These are phyloP conservation scores for Bipolaris zeicola DNA, from an alignment of 2,329 filamentous ascomycete species.

Conservation along the genomic window DNA sequence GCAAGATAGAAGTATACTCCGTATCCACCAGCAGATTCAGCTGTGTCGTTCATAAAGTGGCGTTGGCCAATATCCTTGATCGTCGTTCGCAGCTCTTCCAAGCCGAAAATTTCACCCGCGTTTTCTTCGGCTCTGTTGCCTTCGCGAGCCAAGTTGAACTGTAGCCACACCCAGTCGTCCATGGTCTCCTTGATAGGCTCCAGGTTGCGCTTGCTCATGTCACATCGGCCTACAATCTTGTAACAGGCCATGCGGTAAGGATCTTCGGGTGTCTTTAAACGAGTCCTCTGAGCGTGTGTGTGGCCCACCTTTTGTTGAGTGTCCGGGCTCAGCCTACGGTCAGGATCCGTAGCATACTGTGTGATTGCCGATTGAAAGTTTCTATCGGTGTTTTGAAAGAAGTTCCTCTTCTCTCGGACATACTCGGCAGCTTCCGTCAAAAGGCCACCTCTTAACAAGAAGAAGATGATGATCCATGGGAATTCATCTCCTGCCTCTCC, in stretches of 20 bases:
- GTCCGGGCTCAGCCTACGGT: constrained; percentile 76
- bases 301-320: constrained; percentile 86
- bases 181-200: constrained; percentile 64
- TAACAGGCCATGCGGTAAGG: constrained; percentile 97
- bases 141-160: constrained; percentile 67
- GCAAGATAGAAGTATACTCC: constrained; percentile 95
- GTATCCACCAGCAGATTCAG: constrained; percentile 79
- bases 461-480: constrained; percentile 94
- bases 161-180: constrained; percentile 71
- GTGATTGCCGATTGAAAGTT: constrained; percentile 88
- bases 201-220: constrained; percentile 62
- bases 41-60: constrained; percentile 81
- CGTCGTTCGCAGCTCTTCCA: constrained; percentile 74
- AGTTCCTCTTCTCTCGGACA: constrained; percentile 78
- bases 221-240: constrained; percentile 87
- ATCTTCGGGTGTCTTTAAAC: constrained; percentile 85
- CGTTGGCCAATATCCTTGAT: constrained; percentile 88
- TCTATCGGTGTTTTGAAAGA: constrained; percentile 88
- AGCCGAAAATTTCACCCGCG: constrained; percentile 66
- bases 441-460: constrained; percentile 83
- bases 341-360: constrained; percentile 76
- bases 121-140: constrained; percentile 65
- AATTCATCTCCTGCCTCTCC: constrained; percentile 69
- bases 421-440: constrained; percentile 84
- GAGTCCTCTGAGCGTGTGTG: constrained; percentile 83